Base-by-base conservation (phyloP, 495 filamentous ascomycete species). In the Penicillium tannophilum region DNA sequence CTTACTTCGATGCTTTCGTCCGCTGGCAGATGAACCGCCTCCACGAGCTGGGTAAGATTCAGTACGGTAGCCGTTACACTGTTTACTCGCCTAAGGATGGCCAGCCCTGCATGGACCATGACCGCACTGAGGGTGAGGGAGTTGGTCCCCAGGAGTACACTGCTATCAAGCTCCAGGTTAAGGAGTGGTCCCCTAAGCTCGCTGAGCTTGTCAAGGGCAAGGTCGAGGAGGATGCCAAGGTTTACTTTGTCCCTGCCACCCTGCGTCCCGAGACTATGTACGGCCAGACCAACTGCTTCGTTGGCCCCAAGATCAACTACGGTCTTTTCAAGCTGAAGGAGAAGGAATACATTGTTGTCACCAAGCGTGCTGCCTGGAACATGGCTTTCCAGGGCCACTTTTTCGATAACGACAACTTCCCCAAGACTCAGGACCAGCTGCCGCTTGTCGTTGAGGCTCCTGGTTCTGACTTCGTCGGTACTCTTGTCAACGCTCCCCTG, bases 221-320 rank as follows among this genome's bases (percentile, higher is more conserved):
- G 74, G 78, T 97, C n/a, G 89, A 93, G 33, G 83, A 87, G 7
- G 85, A 81, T 60, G 89, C 90, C 24, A 89, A 90, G 55, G 89
- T 97, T 26, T 96, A 87, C 73, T 89, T 98, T 62, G 85, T 96
- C 41, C 89, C 94, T 4, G 94, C 94, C 23, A 97, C 94, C 57
- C 82, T 98, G 57, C 84, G 94, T 63, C 90, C 94, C 19, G 94
- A 98, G 79, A 98, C 94, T 17, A 97, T 98, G 93, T 97, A 97
- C 66, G 94, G 94, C 26, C 94, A 98, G 73, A 93, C 86, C 1
- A 94, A 91, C 77, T 96, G 92, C 73, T 98, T 98, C 66, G 91
- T 98, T 50, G 90, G 92, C 28, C 93, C 94, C 2, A 90, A 88
- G 72, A 88, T 96, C 64, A 86, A 76, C n/a, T 98, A 98, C 66